phyloP scores from a whole-genome alignment of 2,329 filamentous ascomycete species.

The Myotisia sp. region DNA sequence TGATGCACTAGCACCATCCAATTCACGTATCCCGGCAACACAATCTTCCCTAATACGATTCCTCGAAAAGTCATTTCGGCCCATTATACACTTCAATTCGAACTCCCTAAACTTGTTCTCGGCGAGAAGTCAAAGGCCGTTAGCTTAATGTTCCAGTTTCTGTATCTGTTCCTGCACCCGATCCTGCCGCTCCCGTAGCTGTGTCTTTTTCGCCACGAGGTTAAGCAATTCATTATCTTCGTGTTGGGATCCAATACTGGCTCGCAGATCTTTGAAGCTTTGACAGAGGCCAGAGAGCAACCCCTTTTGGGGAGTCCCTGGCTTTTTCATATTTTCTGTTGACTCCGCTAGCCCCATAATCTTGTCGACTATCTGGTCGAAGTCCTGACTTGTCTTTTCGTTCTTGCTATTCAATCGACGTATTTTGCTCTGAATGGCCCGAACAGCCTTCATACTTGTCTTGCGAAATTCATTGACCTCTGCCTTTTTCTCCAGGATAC shows the following conservation, averaged over 20 bases:
- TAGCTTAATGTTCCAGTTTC: too few relatives aligned
- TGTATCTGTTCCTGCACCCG: too few relatives aligned
- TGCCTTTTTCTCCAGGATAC: neutral
- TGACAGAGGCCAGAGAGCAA: neutral
- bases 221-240: too few relatives aligned
- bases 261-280: too few relatives aligned
- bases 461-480: neutral
- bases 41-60: slow-evolving; percentile 44
- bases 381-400: neutral
- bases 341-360: neutral
- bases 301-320: neutral
- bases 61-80: slow-evolving; percentile 44
- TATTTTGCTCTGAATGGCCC: neutral
- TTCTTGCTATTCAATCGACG: neutral
- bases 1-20: slow-evolving; percentile 33
- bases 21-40: slow-evolving; percentile 44
- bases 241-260: too few relatives aligned
- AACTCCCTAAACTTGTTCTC: slow-evolving; percentile 2
- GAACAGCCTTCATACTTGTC: neutral
- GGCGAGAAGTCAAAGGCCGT: too few relatives aligned
- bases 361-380: neutral
- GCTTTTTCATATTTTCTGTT: neutral
- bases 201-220: too few relatives aligned
- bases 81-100: slow-evolving; percentile 33
- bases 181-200: too few relatives aligned